phyloP scores from a whole-genome alignment of 495 filamentous ascomycete genomes.

The Extremus antarcticus region DNA sequence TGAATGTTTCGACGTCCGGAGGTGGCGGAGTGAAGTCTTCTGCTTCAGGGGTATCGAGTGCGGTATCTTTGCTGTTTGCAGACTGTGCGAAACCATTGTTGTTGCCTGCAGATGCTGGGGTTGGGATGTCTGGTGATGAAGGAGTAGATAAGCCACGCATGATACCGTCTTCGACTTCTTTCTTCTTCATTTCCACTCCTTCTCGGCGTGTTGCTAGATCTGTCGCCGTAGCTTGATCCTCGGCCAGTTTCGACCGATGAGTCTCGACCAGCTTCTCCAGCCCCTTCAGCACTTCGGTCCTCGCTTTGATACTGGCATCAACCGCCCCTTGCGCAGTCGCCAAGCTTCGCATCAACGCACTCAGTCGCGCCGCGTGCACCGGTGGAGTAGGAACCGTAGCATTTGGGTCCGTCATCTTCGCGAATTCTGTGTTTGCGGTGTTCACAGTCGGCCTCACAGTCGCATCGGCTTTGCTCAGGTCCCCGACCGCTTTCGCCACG shows the following conservation, averaged over 20 bases:
- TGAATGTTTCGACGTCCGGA: constrained; percentile 24
- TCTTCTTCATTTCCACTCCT: constrained; percentile 64
- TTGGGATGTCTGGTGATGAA: constrained; percentile 13
- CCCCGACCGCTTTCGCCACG: constrained; percentile 59
- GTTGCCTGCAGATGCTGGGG: constrained; percentile 11
- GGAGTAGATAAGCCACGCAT: constrained; percentile 57
- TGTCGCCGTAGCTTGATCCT: constrained; percentile 52
- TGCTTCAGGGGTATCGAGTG: constrained; percentile 51
- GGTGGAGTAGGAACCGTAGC: constrained; percentile 61
- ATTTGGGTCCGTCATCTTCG: constrained; percentile 62
- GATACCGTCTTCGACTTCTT: constrained; percentile 79
- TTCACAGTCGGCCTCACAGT: constrained; percentile 49
- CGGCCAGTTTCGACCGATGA: constrained; percentile 56
- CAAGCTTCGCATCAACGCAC: constrained; percentile 72
- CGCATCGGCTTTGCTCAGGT: constrained; percentile 57
- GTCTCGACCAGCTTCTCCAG: constrained; percentile 71
- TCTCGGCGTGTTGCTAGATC: constrained; percentile 50
- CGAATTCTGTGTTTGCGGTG: constrained; percentile 66
- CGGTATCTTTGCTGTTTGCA: constrained; percentile 20
- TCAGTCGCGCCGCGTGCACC: constrained; percentile 83
- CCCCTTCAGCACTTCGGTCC: constrained; percentile 61
- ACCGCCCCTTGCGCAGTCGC: constrained; percentile 88
- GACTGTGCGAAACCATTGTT: background rate
- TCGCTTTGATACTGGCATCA: constrained; percentile 78
- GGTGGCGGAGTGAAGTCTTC: constrained; percentile 45